Percentiles rank a stretch among this genome's conserved stretches.
These are phyloP conservation scores for Coniochaeta hoffmannii DNA, from an alignment of 2,329 filamentous ascomycete genomes.

Conservation along the genomic window DNA sequence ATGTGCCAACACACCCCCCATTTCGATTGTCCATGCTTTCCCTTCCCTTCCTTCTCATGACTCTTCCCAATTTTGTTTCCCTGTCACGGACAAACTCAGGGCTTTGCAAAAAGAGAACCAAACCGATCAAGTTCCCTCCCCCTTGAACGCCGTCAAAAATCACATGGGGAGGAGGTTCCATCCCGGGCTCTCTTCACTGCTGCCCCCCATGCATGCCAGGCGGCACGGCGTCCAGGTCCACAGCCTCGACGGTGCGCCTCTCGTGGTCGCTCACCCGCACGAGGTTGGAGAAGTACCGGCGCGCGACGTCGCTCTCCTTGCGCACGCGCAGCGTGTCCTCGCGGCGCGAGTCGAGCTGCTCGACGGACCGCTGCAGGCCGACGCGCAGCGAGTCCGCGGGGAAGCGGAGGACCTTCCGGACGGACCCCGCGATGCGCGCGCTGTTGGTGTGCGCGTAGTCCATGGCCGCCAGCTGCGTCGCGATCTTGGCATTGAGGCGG, in stretches of 20 bases:
- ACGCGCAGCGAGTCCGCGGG: constrained; percentile 82
- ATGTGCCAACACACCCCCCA: too few species aligned
- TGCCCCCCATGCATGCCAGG: constrained; percentile 5
- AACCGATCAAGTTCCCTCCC: too few species aligned
- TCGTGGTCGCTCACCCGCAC: constrained; percentile 56
- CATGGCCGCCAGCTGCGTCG: constrained; percentile 67
- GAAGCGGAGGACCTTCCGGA: constrained; percentile 80
- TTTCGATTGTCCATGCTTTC: too few species aligned
- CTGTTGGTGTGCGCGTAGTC: constrained; percentile 93
- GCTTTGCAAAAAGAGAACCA: too few species aligned
- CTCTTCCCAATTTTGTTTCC: too few species aligned
- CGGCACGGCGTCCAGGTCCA: constrained; percentile 49
- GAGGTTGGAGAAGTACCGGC: constrained; percentile 85
- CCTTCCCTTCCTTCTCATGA: too few species aligned
- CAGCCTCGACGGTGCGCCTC: constrained; percentile 38
- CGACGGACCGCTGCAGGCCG: constrained; percentile 74
- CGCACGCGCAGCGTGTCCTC: constrained; percentile 79
- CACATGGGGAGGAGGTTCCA: background rate
- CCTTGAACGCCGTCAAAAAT: too few species aligned
- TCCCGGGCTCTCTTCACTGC: too few species aligned
- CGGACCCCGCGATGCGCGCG: constrained; percentile 72
- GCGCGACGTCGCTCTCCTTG: constrained; percentile 75
- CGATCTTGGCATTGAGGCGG: constrained; percentile 78
- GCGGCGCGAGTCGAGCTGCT: constrained; percentile 70
- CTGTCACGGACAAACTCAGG: too few species aligned